Evolutionary conservation across 129 eudicot genomes (phyloP), one percentile per base, ranked within the genome.

Genomic region (Flaveria sonorensis): DNA sequence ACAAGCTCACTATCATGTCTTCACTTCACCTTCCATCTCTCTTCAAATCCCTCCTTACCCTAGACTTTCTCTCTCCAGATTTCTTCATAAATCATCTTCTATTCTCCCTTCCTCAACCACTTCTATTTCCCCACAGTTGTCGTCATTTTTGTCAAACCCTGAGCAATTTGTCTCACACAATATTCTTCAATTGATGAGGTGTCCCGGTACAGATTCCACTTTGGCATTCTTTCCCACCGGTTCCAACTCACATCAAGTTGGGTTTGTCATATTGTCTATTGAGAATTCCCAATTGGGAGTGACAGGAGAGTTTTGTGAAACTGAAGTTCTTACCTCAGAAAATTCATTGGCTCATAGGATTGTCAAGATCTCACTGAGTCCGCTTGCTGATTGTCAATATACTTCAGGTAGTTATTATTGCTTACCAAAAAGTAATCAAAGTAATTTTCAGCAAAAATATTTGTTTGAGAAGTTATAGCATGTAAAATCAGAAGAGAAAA

Each of bases 221-320:
- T 2, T 89, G 1, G 83, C 83, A 2, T 84, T 89, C 73, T 89
- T 74, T 70, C 86, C 89, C 11, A 81, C 86, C 0, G 95, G 95
- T 26, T 19, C 57, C 6, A 85, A 87, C 28, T 85, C 79, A 0
- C 85, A 87, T 56, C 57, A 65, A 53, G 81, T 89, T 14, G 95
- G 95, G 62, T 89, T 80, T 68, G 51, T 89, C 26, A 20, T 84
- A 14, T 48, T 86, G 61, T 36, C 83, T 3, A 67, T 83, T 18
- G 72, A 75, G 47, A 60, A 72, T 78, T 76, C 81, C 1, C 59
- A 9, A 10, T 26, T 87, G 78, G 62, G 5, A 10, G 84, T 66
- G 32, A 72, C 69, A 10, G 78, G 74, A 39, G 52, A 21, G 40
- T 50, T 56, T 52, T 72, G 45, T 21, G 81, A 61, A n/a, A 77